Conservation (phyloP, 2,329 filamentous ascomycete species). For the Aspergillus sp. region DNA sequence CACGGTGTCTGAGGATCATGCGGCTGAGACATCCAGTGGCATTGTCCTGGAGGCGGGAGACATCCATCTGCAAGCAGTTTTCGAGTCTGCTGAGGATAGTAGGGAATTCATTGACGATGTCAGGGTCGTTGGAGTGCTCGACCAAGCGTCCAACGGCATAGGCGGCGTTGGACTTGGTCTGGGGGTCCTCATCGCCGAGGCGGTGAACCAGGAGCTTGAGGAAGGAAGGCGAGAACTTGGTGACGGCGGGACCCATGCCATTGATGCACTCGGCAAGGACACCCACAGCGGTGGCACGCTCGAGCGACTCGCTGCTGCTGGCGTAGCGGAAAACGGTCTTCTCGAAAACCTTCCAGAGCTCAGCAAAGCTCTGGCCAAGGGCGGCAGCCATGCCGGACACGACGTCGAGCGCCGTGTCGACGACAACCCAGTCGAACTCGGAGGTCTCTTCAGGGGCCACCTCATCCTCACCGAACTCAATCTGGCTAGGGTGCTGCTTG, state of each 20-base stretch:
- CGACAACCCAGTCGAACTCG: conserved; percentile 94
- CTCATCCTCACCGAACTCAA: conserved; percentile 77
- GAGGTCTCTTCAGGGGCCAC: conserved; percentile 68
- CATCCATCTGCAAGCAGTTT: conserved; percentile 66
- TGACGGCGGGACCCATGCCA: conserved; percentile 73
- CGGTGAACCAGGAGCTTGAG: conserved; percentile 78
- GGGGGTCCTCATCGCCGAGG: conserved; percentile 77
- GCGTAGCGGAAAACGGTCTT: conserved; percentile 84
- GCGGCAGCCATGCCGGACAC: conserved; percentile 75
- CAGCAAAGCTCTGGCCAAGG: conserved; percentile 69
- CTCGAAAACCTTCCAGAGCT: conserved; percentile 94
- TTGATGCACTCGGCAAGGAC: conserved; percentile 85
- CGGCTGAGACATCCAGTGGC: conserved; percentile 83
- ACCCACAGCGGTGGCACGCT: conserved; percentile 83
- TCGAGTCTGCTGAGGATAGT: conserved; percentile 79
- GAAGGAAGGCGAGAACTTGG: conserved; percentile 68
- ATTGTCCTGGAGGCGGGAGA: conserved; percentile 82
- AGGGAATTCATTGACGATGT: conserved; percentile 66
- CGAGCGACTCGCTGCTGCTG: conserved; percentile 73
- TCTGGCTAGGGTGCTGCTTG: conserved; percentile 85
- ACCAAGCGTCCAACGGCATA: conserved; percentile 84
- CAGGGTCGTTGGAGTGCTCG: conserved; percentile 64
- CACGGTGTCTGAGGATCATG: conserved; percentile 85
- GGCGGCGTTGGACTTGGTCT: conserved; percentile 91
- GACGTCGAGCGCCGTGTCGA: conserved; percentile 89